Percentiles rank a stretch among this genome's conserved stretches.
Conservation (phyloP, 1,284 basidiomycete species). For the Ganoderma multipileum region DNA sequence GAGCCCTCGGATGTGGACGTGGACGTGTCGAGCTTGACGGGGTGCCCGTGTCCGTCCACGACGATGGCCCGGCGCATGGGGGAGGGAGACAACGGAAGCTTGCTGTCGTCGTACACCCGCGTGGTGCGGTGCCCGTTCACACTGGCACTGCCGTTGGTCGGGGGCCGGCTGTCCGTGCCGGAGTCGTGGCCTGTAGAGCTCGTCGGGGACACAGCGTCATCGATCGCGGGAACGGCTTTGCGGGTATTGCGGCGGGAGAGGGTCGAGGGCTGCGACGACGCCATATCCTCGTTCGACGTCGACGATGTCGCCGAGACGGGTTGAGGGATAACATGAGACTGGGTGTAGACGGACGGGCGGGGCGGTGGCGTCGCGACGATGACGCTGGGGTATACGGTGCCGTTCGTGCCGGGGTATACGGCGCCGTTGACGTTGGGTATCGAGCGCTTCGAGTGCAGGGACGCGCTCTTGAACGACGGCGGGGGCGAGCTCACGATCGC, state of each 20-base stretch:
- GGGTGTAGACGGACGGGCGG: constrained; percentile 22
- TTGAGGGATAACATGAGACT: background rate
- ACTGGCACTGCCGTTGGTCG: background rate
- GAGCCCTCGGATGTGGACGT: constrained; percentile 15
- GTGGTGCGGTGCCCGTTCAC: constrained; percentile 20
- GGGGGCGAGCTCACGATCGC: constrained; percentile 29
- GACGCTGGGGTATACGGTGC: constrained; percentile 36
- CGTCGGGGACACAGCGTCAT: constrained; percentile 18
- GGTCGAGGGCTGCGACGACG: constrained; percentile 24
- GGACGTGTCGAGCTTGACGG: constrained; percentile 26
- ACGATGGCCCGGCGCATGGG: constrained; percentile 3
- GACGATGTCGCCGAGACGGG: constrained; percentile 4
- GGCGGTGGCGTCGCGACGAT: constrained; percentile 41
- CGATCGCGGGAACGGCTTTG: constrained; percentile 32
- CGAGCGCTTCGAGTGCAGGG: constrained; percentile 33
- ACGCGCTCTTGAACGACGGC: constrained; percentile 34
- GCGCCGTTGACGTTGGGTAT: constrained; percentile 35
- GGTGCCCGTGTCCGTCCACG: constrained; percentile 25
- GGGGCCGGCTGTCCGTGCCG: constrained; percentile 10
- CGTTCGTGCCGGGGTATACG: constrained; percentile 8
- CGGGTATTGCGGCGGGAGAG: constrained; percentile 27
- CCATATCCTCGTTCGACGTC: constrained; percentile 23
- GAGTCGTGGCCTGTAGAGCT: constrained; percentile 19
- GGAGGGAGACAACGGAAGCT: constrained; percentile 4
- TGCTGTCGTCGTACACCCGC: constrained; percentile 13